Base-by-base conservation (phyloP, 139 green algal species). In the Tetraselmis chui region DNA sequence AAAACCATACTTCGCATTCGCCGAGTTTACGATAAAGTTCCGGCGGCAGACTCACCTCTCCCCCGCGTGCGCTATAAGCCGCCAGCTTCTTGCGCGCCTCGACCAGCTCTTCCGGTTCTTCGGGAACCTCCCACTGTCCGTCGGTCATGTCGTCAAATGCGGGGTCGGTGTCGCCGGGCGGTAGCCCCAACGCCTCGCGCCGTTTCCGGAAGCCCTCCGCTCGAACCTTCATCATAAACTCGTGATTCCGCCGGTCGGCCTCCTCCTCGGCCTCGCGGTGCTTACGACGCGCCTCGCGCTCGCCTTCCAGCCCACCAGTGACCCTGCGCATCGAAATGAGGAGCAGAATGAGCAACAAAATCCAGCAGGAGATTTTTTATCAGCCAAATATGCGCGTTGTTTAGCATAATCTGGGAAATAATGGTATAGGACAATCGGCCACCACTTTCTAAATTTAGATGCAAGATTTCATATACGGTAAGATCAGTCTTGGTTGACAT, bases 221-320 rank as follows among this genome's bases (percentile, higher is more conserved):
- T 0, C 90, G 81, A 23, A 95, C 86, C 31, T 89, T 31, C 81
- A 91, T 88, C 87, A 97, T 89, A 29, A 83, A 87, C 81, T 94
- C 90, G 86, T 95, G 93, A 87, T 94, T 95, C 23, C 82, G 76
- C 2, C 81, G 67, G 30, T 93, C 82, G 26, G 27, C 28, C 24
- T 86, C 84, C 26, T 86, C 76, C 29, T 94, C 83, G 77, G 93
- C 89, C 76, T 89, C 80, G 30, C 87, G 88, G 77, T 89, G 87
- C 24, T 81, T 29, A 5, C 84, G 82, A 1, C 91, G 91, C 88
- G 92, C 93, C 1, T 80, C 84, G 2, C 93, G 88, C 90, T 97
- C 93, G 0, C 87, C 92, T 0, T 97, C 93, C 59, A 97, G 25
- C 0, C 94, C 94, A 25, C 91, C 91, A 28, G 28, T 24, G 1